Evolutionary conservation across 192 early-diverging fungal genomes (phyloP).

Genomic region (Coemansia sp.): DNA sequence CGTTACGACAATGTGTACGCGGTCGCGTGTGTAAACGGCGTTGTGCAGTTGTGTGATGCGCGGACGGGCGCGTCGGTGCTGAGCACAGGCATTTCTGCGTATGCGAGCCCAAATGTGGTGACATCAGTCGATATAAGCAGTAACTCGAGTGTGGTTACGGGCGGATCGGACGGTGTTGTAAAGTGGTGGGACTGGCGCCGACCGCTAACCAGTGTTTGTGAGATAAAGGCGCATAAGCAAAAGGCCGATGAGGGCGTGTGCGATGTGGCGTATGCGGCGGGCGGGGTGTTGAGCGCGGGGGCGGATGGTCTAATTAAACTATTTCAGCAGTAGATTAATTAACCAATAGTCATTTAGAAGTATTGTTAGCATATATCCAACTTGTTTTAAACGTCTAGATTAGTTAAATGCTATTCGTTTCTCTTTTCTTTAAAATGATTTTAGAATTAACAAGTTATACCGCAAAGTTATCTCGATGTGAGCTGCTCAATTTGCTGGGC

Average conservation of each 20-base stretch:
- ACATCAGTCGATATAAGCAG: constrained; percentile 15
- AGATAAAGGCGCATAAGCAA: constrained; percentile 18
- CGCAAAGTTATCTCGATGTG: not conserved
- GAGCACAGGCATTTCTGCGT: constrained; percentile 2
- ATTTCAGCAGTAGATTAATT: constrained; percentile 2
- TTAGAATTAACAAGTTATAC: not conserved
- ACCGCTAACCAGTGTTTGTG: constrained; percentile 6
- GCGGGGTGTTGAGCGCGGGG: constrained; percentile 29
- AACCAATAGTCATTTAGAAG: too few relatives aligned
- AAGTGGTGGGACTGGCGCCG: constrained; percentile 51
- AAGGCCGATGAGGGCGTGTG: constrained; percentile 50
- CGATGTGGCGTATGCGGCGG: not conserved
- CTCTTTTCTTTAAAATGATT: not conserved
- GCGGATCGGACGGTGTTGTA: constrained; percentile 40
- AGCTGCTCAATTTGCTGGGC: constrained; percentile 41
- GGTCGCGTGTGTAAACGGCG: constrained; percentile 18
- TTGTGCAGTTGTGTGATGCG: constrained; percentile 26
- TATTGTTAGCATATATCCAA: too few relatives aligned
- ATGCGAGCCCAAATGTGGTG: constrained; percentile 1
- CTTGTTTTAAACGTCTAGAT: too few relatives aligned
- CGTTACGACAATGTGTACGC: constrained; percentile 11
- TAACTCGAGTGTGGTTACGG: constrained; percentile 12
- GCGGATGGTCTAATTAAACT: constrained; percentile 23
- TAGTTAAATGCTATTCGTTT: too few relatives aligned
- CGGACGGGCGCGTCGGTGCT: constrained; percentile 9